Evolutionary conservation across 306 rosid species (phyloP).

Genomic region (Lotus japonicus): DNA sequence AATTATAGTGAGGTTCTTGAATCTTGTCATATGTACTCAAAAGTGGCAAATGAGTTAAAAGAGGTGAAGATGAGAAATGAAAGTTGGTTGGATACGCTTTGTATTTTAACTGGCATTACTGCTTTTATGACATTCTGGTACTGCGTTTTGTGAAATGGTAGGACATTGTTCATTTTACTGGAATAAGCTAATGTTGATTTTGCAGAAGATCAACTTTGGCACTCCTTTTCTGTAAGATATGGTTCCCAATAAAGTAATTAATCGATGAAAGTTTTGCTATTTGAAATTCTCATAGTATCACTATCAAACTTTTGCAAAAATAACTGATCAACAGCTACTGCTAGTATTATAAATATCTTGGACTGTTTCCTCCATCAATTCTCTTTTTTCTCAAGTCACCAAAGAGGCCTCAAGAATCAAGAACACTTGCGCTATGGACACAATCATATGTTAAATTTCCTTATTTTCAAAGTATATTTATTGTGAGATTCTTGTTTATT

Average conservation of each 20-base stretch:
- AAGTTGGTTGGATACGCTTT: slow-evolving; percentile 50
- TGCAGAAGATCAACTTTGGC: slow-evolving; percentile 2
- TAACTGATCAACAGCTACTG: background rate
- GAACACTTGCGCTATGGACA: no score
- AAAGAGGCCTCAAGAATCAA: no score
- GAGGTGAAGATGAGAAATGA: slow-evolving; percentile 87
- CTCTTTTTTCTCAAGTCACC: no score
- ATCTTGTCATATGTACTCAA: slow-evolving; percentile 64
- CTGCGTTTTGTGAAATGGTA: slow-evolving; percentile 40
- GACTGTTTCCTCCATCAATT: no score
- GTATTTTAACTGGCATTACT: slow-evolving; percentile 36
- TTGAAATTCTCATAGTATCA: background rate
- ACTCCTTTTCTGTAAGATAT: slow-evolving; percentile 21
- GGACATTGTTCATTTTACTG: slow-evolving; percentile 11
- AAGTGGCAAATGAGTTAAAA: slow-evolving; percentile 64
- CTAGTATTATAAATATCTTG: background rate
- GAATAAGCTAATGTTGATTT: slow-evolving; percentile 18
- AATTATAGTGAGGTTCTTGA: slow-evolving; percentile 65
- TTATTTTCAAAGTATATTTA: no score
- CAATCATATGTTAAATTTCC: no score
- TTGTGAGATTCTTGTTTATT: background rate
- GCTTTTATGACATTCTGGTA: slow-evolving; percentile 40
- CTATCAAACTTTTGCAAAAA: background rate
- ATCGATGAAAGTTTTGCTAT: background rate
- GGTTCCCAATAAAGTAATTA: slow-evolving; percentile 15